A percentile compares a stretch with the other conserved stretches of the same genome.
Evolutionary conservation across 2,329 filamentous ascomycete species (phyloP).

Genomic region (Colletotrichum orchidophilum): DNA sequence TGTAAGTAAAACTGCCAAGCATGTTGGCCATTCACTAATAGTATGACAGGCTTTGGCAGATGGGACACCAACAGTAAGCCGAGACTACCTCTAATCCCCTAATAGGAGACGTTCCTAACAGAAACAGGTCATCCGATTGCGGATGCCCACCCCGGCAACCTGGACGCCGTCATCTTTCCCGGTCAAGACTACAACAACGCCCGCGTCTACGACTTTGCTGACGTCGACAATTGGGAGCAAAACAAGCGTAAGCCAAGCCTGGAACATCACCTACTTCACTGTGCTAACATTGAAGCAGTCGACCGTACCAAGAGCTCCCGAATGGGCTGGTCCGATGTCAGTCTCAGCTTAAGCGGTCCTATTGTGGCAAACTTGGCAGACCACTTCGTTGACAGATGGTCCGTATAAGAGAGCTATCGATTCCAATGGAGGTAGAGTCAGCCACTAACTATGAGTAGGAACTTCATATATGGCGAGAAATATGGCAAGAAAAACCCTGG

Average conservation of each 20-base stretch:
- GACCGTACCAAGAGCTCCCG: constrained; percentile 81
- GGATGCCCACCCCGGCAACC: constrained; percentile 81
- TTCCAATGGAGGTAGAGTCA: background rate
- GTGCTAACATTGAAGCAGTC: constrained; percentile 52
- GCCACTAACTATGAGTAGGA: constrained; percentile 54
- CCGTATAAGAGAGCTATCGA: constrained; percentile 23
- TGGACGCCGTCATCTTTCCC: constrained; percentile 82
- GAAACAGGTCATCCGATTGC: constrained; percentile 75
- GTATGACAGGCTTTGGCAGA: constrained; percentile 73
- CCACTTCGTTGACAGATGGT: constrained; percentile 88
- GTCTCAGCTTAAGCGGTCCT: constrained; percentile 78
- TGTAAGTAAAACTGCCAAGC: constrained; percentile 55
- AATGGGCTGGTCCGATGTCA: constrained; percentile 94
- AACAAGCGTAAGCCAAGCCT: constrained; percentile 70
- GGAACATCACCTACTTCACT: background rate
- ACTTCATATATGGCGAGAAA: constrained; percentile 87
- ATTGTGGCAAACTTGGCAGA: constrained; percentile 78
- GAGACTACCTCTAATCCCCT: background rate
- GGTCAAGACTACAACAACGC: constrained; percentile 96
- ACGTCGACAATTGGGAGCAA: constrained; percentile 81
- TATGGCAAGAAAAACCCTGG: constrained; percentile 66
- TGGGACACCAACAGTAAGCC: constrained; percentile 81
- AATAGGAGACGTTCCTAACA: constrained; percentile 27
- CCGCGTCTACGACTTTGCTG: constrained; percentile 81
- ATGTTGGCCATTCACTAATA: constrained; percentile 37